phyloP scores from a whole-genome alignment of 306 rosid species.

The Casuarina cunninghamiana region DNA sequence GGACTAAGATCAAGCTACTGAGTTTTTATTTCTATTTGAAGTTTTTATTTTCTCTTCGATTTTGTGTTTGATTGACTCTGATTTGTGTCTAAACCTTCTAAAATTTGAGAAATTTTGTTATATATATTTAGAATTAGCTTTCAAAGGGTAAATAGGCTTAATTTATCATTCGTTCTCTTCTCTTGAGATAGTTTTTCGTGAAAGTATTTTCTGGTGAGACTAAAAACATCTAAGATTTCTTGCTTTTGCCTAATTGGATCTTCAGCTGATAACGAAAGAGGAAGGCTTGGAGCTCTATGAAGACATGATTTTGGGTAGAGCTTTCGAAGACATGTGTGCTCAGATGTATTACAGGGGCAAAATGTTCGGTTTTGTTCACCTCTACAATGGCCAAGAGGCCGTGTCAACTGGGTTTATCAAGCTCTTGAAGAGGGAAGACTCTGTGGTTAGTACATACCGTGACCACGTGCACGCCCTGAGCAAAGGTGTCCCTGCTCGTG shows the following conservation, averaged over 20 bases:
- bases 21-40: conserved; percentile 1
- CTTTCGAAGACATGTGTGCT: conserved; percentile 96
- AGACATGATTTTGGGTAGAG: conserved; percentile 91
- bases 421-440: conserved; percentile 73
- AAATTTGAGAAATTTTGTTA: not conserved
- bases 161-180: not conserved
- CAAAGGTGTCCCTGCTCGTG: conserved; percentile 91
- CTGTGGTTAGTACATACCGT: conserved; percentile 86
- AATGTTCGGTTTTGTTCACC: conserved; percentile 98
- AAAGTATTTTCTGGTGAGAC: conserved; percentile 8
- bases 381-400: conserved; percentile 99
- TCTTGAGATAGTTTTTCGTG: not conserved
- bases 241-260: conserved; percentile 26
- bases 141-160: not conserved
- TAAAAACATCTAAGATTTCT: conserved; percentile 15
- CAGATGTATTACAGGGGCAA: conserved; percentile 98
- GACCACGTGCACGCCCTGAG: conserved; percentile 98
- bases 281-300: conserved; percentile 90
- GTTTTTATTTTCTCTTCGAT: not conserved
- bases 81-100: not conserved
- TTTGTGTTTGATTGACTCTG: not conserved
- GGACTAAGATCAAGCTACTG: conserved; percentile 10
- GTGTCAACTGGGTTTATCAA: conserved; percentile 97
- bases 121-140: not conserved
- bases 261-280: conserved; percentile 82